Base-by-base conservation (phyloP, 768 basidiomycete genomes). In the Amyloporia xantha region DNA sequence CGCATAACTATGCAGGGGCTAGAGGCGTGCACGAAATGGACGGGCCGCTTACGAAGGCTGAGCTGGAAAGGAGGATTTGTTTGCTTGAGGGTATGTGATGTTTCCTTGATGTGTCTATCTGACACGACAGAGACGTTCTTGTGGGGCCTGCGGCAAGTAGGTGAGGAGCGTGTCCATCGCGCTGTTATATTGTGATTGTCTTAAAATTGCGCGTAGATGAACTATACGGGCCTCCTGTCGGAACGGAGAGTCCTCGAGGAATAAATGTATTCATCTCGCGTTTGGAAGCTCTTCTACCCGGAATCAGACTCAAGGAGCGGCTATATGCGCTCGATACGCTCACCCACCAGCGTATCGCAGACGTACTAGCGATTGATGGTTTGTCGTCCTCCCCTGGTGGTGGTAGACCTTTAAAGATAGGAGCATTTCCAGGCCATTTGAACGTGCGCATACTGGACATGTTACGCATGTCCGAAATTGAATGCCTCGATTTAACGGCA, bases 371-470 rank as follows among this genome's bases (percentile, higher is more conserved):
- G 68, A 20, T n/a, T 30, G 36, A 48, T 40, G 47, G 60, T 59
- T 1, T 6, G 59, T 50, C 3, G 9, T 44, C 20, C 19, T 48
- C 15, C 43, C 2, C 24, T 35, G 33, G 10, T 33, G n/a, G 25
- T 20, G n/a, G n/a, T 23, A n/a, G 17, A 26, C 9, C 7, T 11
- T 20, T 28, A n/a, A 23, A 26, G 44, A 9, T 9, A 5, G n/a
- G n/a, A n/a, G n/a, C n/a, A n/a, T n/a, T n/a, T n/a, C n/a, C 51
- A 81, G 79, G 77, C 3, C 69, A 74, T 50, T 66, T 83, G 17
- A 78, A 70, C 53, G 59, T 68, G 23, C 69, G 63, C 5, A 65
- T 75, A 5, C 61, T 82, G 41, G 54, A 71, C 15, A 55, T 73
- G 0, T 66, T 82, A n/a, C 64, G 76, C 25, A 67, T 63, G 12